Conservation (phyloP, 305 asterid genomes). For the Fraxinus paxiana region DNA sequence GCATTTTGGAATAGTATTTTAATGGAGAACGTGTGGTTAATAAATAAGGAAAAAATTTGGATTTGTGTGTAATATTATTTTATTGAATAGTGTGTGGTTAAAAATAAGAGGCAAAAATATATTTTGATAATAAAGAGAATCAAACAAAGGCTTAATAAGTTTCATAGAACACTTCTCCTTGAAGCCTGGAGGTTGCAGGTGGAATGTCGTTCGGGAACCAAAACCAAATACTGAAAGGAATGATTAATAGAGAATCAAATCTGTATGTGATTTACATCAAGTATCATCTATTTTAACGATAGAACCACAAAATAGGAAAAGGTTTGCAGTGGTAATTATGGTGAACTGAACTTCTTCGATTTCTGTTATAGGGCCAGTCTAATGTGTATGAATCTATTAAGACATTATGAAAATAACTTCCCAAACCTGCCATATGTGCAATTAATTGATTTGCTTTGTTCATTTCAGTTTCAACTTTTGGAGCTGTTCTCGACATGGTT, state of each 20-base stretch:
- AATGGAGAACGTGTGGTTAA: too few relatives aligned
- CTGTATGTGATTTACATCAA: not conserved
- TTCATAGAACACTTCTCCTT: not conserved
- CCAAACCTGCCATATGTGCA: slow-evolving; percentile 7
- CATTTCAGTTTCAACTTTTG: slow-evolving; percentile 89
- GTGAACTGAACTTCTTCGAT: not conserved
- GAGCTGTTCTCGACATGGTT: slow-evolving; percentile 96
- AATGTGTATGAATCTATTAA: slow-evolving; percentile 2
- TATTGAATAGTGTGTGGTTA: too few relatives aligned
- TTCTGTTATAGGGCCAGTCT: slow-evolving; percentile 8
- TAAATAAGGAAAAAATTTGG: too few relatives aligned
- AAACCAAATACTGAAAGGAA: not conserved
- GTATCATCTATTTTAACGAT: not conserved
- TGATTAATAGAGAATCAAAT: not conserved
- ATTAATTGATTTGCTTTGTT: slow-evolving; percentile 8
- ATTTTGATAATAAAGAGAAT: not conserved
- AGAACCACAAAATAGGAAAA: not conserved
- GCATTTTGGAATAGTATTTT: too few relatives aligned
- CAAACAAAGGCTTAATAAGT: not conserved
- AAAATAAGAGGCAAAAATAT: not conserved
- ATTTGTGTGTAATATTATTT: too few relatives aligned
- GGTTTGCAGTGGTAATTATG: slow-evolving; percentile 18
- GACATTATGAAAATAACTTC: slow-evolving; percentile 5
- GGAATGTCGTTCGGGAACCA: not conserved
- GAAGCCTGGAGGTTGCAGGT: not conserved